Evolutionary conservation across 2,329 filamentous ascomycete species (phyloP).

Genomic region (Colletotrichum karsti): DNA sequence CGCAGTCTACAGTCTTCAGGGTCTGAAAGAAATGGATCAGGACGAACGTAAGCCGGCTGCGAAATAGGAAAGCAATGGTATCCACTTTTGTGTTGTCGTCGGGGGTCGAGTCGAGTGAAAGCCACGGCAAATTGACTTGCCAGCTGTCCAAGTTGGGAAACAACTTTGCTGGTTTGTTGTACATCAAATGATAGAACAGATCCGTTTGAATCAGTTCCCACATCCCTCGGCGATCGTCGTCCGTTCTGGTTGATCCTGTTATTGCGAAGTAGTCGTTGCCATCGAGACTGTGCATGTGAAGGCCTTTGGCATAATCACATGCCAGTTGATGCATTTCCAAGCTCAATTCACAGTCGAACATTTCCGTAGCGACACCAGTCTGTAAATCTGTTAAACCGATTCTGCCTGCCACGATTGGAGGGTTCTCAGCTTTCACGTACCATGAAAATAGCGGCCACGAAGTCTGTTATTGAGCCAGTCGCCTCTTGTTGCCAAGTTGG

Average conservation of each 20-base stretch:
- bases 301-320: slow-evolving; percentile 38
- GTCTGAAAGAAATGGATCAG: slow-evolving; percentile 38
- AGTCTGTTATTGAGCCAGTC: slow-evolving; percentile 38
- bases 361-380: slow-evolving; percentile 35
- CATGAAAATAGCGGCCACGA: slow-evolving; percentile 39
- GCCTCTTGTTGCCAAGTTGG: slow-evolving; percentile 40
- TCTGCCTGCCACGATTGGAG: too few species aligned
- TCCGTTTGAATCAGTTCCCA: slow-evolving; percentile 43
- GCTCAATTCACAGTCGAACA: slow-evolving; percentile 41
- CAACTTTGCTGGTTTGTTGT: slow-evolving; percentile 38
- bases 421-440: too few species aligned
- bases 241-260: slow-evolving; percentile 20
- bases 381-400: accelerated
- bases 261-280: slow-evolving; percentile 26
- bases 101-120: slow-evolving; percentile 31
- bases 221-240: slow-evolving; percentile 38
- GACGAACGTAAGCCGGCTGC: slow-evolving; percentile 39
- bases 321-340: slow-evolving; percentile 40
- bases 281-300: slow-evolving; percentile 41
- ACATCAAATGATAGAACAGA: slow-evolving; percentile 39
- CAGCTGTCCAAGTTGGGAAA: slow-evolving; percentile 34
- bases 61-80: slow-evolving; percentile 36
- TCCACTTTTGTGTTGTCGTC: slow-evolving; percentile 35
- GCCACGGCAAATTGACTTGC: slow-evolving; percentile 42
- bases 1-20: background rate